Percentiles rank a stretch among this genome's conserved stretches.
Conservation (phyloP, 805 yeast genomes). For the Kazachstania africana region DNA sequence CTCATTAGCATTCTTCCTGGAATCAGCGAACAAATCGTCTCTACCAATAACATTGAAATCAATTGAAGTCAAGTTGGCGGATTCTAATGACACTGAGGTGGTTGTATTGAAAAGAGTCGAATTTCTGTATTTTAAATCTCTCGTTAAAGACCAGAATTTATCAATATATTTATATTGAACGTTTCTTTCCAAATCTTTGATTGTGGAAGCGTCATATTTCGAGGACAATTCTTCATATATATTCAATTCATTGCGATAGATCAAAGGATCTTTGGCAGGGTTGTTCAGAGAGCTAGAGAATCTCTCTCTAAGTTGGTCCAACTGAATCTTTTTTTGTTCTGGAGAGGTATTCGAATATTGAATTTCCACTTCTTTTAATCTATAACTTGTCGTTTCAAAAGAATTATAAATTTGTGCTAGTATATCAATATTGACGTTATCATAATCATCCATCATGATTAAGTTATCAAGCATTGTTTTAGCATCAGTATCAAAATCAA, state of each 20-base stretch:
- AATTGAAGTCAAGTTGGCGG: neutral
- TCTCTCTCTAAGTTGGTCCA: conserved; percentile 6
- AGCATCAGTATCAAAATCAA: conserved; percentile 7
- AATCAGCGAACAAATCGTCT: conserved; percentile 1
- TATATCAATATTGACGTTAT: conserved; percentile 5
- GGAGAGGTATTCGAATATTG: conserved; percentile 5
- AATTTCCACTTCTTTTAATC: conserved; percentile 17
- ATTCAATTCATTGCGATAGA: conserved; percentile 10
- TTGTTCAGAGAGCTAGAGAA: conserved; percentile 9
- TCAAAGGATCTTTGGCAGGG: conserved; percentile 12
- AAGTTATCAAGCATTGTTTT: conserved; percentile 8
- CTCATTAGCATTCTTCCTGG: neutral
- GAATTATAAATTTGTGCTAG: conserved; percentile 11
- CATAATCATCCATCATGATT: conserved; percentile 1
- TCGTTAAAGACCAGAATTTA: conserved; percentile 7
- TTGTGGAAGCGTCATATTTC: neutral
- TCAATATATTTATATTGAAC: conserved; percentile 6
- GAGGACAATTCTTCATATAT: conserved; percentile 6
- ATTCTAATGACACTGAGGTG: neutral
- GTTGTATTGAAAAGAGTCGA: conserved; percentile 7
- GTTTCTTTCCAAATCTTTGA: conserved; percentile 1
- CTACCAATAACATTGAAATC: conserved; percentile 6
- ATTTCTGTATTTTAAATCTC: conserved; percentile 4
- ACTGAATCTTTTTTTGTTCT: conserved; percentile 4
- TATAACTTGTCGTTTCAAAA: conserved; percentile 11